These are phyloP conservation scores for Mycena rebaudengoi DNA, from an alignment of 768 basidiomycete species.

Conservation along the genomic window DNA sequence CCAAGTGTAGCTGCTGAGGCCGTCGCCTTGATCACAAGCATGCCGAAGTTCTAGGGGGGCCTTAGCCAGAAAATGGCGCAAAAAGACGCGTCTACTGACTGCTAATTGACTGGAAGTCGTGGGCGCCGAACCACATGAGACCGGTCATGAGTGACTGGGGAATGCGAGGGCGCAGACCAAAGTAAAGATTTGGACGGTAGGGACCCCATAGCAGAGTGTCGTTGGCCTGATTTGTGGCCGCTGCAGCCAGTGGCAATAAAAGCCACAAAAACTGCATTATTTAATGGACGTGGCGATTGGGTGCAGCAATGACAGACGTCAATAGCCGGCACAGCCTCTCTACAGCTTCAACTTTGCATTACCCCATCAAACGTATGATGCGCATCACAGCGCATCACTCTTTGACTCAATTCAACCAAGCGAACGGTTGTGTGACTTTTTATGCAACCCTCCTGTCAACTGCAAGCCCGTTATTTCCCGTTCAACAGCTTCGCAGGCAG, in stretches of 20 bases:
- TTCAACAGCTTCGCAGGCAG: no score
- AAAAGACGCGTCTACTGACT: constrained; percentile 51
- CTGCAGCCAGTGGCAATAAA: constrained; percentile 53
- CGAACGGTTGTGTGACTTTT: no score
- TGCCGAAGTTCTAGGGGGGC: constrained; percentile 72
- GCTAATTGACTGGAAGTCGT: constrained; percentile 77
- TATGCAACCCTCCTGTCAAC: no score
- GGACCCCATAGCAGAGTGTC: constrained; percentile 81
- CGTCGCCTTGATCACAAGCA: constrained; percentile 89
- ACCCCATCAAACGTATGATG: no score
- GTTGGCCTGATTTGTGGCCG: constrained; percentile 51
- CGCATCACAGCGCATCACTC: no score
- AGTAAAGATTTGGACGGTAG: constrained; percentile 94
- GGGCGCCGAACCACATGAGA: constrained; percentile 92
- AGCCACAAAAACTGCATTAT: constrained; percentile 58
- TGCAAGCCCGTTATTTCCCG: no score
- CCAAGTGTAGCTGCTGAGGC: constrained; percentile 85
- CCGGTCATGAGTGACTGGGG: constrained; percentile 94
- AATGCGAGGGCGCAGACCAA: constrained; percentile 85
- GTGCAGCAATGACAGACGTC: no score
- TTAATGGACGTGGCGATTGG: constrained; percentile 9
- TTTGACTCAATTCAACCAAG: no score
- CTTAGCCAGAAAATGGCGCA: constrained; percentile 8
- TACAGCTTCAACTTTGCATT: no score
- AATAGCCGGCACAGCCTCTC: no score